A percentile compares a stretch with the other conserved stretches of the same genome.
Conservation (phyloP, 805 yeast species). For the Kuraishia piskuri region DNA sequence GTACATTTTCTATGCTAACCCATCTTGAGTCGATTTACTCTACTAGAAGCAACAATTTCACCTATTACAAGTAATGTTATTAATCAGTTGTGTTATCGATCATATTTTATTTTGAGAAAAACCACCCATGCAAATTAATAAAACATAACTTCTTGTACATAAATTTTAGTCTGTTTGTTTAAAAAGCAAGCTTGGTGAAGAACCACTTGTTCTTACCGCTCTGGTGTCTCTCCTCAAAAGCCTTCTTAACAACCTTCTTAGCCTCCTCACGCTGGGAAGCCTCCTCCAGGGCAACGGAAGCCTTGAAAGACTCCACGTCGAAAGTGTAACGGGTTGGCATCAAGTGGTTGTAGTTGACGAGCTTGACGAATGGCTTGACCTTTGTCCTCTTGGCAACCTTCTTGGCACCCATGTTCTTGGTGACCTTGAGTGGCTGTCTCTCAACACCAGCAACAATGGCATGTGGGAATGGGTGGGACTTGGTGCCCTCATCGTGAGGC, state of each 20-base stretch:
- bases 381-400: slow-evolving; percentile 94
- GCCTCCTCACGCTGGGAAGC: slow-evolving; percentile 99
- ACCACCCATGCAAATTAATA: not conserved
- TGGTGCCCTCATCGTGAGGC: slow-evolving; percentile 98
- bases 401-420: slow-evolving; percentile 93
- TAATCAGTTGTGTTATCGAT: not conserved
- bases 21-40: not conserved
- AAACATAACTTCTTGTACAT: not conserved
- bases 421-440: slow-evolving; percentile 95
- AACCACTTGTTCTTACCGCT: slow-evolving; percentile 99
- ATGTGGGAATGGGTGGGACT: slow-evolving; percentile 97
- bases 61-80: not conserved
- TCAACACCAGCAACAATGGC: slow-evolving; percentile 99
- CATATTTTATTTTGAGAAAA: not conserved
- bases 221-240: slow-evolving; percentile 98
- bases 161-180: slow-evolving; percentile 9
- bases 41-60: not conserved
- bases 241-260: slow-evolving; percentile 97
- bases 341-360: slow-evolving; percentile 98
- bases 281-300: slow-evolving; percentile 87
- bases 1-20: no score
- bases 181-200: slow-evolving; percentile 72
- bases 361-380: slow-evolving; percentile 98
- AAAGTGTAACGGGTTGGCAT: slow-evolving; percentile 99
- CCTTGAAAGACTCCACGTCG: slow-evolving; percentile 93